Evolutionary conservation across 2,329 filamentous ascomycete genomes (phyloP), one percentile per base, ranked within the genome.

Genomic region (Fusarium pseudocircinatum): DNA sequence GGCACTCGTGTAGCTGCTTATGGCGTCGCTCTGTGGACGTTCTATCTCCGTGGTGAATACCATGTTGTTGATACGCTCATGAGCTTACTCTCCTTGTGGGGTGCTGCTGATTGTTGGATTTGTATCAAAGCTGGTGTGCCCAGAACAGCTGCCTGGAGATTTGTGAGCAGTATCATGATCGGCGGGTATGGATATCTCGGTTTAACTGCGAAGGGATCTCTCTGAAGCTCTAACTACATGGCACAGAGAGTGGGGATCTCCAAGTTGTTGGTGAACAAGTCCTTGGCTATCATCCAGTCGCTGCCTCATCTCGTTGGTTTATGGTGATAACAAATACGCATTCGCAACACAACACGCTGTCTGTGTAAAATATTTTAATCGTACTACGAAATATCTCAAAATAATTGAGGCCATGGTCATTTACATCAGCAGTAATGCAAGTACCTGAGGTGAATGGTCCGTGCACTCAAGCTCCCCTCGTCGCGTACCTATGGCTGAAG

Each of bases 111-210:
- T 43, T 69, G 75, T 2, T 79, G 71, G 37, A 26, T 78, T 10
- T 79, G 77, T n/a, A 68, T 72, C 47, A 73, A 70, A 36, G 75
- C 77, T 37, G 77, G 73, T 20, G 74, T 68, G 7, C 59, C 67
- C 20, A 63, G 64, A 0, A 46, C 54, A 46, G 77, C 42, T 1
- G 10, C 62, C 3, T 77, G 69, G 46, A 61, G 76, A 32, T 70
- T 78, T 20, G 4, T 49, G 2, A n/a, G 56, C 5, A 47, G 70
- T 16, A 6, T 73, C 26, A 20, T 72, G 6, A 9, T 77, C 40
- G 72, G 67, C 2, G 69, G 63, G 3, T 78, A 67, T 63, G 77
- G 77, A 6, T 36, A 64, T 42, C 20, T 78, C 14, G 75, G 77
- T 0, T 47, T 68, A 32, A 78, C 69, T 59, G 56, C 63, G 13